Base-by-base conservation (phyloP, 164 flowering plant species). In the Tetracentron sinense region DNA sequence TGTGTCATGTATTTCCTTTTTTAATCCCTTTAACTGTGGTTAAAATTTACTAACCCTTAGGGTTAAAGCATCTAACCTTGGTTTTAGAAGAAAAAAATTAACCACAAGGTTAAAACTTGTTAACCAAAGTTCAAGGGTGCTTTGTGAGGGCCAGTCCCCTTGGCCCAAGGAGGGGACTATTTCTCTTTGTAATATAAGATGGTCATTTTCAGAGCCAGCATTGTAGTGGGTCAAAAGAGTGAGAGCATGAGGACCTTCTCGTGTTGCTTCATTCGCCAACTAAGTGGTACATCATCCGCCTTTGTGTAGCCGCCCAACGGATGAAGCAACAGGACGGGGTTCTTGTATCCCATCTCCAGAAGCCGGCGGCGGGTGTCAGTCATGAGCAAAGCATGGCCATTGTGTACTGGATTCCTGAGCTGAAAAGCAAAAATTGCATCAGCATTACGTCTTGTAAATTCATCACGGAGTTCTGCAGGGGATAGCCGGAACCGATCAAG, bases 381-480 rank as follows among this genome's bases (percentile, higher is more conserved):
- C 99, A 94, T 94, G 55, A 94, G 82, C 68, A 91, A 66, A 58
- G 99, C 99, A 79, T 94, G 99, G n/a, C 99, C 99, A 69, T 91
- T 94, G 75, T 94, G 97, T 14, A 91, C 93, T 21, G 97, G 97
- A 70, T 91, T 91, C 58, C 97, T 75, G 4, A 91, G 90, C 84
- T 91, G 97, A 74, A 91, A 91, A 17, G 97, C 96, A 76, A 91
- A 91, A 42, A 91, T 93, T 0, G 97, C 97, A 79, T 91, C 97
- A n/a, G 97, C 97, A 69, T 81, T 74, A 12, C 97, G 85, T 71
- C 62, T 77, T 6, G 72, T 68, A 59, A 91, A 84, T 71, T 91
- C 97, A 57, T 81, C 75, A 28, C 91, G 90, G 35, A 91, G 93
- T 57, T 86, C 76, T 21, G 82, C 79, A 59, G 97, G 97, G 20